phyloP scores from a whole-genome alignment of 768 basidiomycete genomes.

The Clitopilus passeckerianus region DNA sequence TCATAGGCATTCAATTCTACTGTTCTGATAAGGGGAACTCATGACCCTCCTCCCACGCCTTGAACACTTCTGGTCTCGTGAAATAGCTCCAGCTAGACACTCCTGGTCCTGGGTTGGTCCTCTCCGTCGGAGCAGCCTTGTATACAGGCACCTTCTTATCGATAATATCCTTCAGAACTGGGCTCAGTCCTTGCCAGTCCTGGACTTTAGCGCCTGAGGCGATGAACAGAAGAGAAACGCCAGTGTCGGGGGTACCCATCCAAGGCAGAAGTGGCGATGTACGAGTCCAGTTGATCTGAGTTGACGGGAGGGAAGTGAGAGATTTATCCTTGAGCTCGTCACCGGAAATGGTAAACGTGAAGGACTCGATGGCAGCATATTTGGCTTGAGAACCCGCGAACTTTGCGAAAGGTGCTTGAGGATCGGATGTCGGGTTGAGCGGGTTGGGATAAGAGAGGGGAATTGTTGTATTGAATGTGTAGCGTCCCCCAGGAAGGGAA shows the following conservation, averaged over 20 bases:
- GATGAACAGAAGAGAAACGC: slow-evolving; percentile 7
- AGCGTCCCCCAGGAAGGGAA: slow-evolving; percentile 11
- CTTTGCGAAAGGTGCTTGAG: slow-evolving; percentile 7
- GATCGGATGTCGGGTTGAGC: slow-evolving; percentile 11
- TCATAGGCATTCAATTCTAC: not conserved
- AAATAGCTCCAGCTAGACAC: slow-evolving; percentile 16
- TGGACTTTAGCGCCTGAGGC: slow-evolving; percentile 11
- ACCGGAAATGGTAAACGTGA: slow-evolving; percentile 11
- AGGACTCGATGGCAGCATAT: slow-evolving; percentile 15
- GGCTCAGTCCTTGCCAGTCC: slow-evolving; percentile 7
- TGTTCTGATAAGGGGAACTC: slow-evolving; percentile 12
- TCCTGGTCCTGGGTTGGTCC: slow-evolving; percentile 6
- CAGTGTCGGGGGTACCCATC: slow-evolving; percentile 9
- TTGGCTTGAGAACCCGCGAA: slow-evolving; percentile 10
- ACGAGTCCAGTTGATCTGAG: slow-evolving; percentile 11
- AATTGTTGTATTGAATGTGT: slow-evolving; percentile 9
- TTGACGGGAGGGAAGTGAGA: slow-evolving; percentile 8
- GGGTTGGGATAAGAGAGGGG: slow-evolving; percentile 16
- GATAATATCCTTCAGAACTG: slow-evolving; percentile 4
- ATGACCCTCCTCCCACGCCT: slow-evolving; percentile 11
- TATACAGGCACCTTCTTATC: slow-evolving; percentile 7
- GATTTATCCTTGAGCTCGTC: slow-evolving; percentile 3
- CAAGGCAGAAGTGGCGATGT: slow-evolving; percentile 11
- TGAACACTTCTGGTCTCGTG: slow-evolving; percentile 12
- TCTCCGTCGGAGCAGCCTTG: slow-evolving; percentile 8